Evolutionary conservation across 768 basidiomycete genomes (phyloP), one percentile per base, ranked within the genome.

Genomic region (Omphalotus guepiniiformis): DNA sequence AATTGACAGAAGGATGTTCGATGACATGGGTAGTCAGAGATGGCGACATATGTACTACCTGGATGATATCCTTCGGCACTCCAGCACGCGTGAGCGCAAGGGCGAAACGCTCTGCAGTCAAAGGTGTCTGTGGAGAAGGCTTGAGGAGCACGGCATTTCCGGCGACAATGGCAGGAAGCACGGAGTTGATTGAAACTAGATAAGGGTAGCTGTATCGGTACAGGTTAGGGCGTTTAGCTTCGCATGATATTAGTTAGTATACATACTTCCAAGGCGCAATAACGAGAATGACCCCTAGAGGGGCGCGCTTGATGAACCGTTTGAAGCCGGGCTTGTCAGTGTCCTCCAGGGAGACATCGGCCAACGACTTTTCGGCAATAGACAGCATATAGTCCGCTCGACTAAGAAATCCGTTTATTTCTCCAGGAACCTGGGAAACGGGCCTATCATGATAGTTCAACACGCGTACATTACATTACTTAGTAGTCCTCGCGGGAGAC

Each of bases 81-180:
- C 93, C 92, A 0, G 92, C 93, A 2, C 71, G 67, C n/a, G 66
- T 66, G 27, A 93, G 75, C 0, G 88, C 85, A 12, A 71, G 61
- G 1, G 78, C 76, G 53, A 97, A 78, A 3, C 89, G 79, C 61
- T 96, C 92, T 3, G 88, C 93, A 0, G 84, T 81, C 37, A 92
- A 71, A 4, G 96, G 95, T 0, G 94, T 97, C 61, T 99, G 96
- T 0, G 96, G 96, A 1, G 93, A 95, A 0, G 96, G 95, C 63
- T 98, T 99, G 60, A 98, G 71, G 37, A 99, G 63, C 9, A 97
- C 88, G 0, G 89, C 67, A 62, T 99, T 98, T 25, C 96, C 89
- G 4, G 94, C 82, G 23, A 98, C 71, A 53, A 99, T 71, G 1
- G 93, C 90, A 1, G 96, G 96, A 19, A 99, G 76, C 42, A 98